These are phyloP conservation scores for Akebia trifoliata DNA, from an alignment of 164 flowering plant species.

Conservation along the genomic window DNA sequence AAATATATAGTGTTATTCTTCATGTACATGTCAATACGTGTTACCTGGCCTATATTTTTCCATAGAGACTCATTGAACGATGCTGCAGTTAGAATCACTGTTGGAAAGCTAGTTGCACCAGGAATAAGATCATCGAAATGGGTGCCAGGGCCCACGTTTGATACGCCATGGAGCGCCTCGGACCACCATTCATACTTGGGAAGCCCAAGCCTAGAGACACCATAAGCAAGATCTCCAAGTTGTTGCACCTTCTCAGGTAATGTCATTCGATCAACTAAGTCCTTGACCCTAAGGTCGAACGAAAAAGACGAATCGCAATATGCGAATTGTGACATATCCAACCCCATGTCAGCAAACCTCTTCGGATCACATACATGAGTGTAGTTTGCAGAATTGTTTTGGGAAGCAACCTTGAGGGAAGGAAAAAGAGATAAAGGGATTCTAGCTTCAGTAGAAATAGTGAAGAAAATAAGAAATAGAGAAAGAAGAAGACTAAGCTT, in stretches of 20 bases:
- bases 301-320: neutral
- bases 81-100: conserved; percentile 26
- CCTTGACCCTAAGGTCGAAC: neutral
- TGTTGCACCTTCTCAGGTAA: neutral
- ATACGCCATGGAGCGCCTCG: conserved; percentile 36
- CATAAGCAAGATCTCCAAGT: neutral
- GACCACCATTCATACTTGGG: conserved; percentile 10
- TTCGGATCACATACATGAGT: neutral
- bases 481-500: too few relatives aligned
- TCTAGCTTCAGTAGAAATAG: too few relatives aligned
- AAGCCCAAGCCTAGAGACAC: neutral
- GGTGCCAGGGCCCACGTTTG: conserved; percentile 19
- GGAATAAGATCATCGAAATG: conserved; percentile 14
- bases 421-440: too few relatives aligned
- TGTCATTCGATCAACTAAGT: conserved; percentile 1
- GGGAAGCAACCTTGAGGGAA: too few relatives aligned
- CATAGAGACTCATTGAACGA: conserved; percentile 29
- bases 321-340: neutral
- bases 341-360: neutral
- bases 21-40: too few relatives aligned
- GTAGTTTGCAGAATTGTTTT: neutral
- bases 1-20: too few relatives aligned
- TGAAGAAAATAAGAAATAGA: too few relatives aligned
- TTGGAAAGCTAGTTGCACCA: conserved; percentile 36
- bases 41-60: conserved; percentile 26